Evolutionary conservation across 805 yeast genomes (phyloP), one percentile per base, ranked within the genome.

Genomic region (Sporopachydermia lactativora): DNA sequence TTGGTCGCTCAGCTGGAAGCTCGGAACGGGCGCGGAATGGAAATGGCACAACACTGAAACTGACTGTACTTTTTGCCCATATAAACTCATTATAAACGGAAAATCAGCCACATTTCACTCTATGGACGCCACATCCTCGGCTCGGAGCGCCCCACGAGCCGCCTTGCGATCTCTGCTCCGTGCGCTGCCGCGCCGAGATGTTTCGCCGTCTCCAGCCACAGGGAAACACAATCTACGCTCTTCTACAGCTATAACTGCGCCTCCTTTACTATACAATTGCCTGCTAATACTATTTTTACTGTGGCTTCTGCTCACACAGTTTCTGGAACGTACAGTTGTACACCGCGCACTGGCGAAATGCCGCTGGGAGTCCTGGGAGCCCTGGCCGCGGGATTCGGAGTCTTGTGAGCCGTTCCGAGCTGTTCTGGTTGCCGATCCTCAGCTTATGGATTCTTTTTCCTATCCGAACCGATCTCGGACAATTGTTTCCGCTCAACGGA

Each of bases 351-450:
- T 24, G n/a, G 31, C 31, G n/a, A 24, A n/a, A 24, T 24, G 31
- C 28, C 41, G 43, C n/a, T 47, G 53, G 50, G 11, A 18, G 5
- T 16, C 24, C 11, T 47, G 48, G 47, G 48, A 48, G 36, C 5
- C 17, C 15, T n/a, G 17, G 6, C 15, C 28, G 17, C 17, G 41
- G 11, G 5, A 6, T 36, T n/a, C 17, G n/a, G 19, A 36, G 39
- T 15, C 2, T 3, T 52, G 53, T 2, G 45, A 44, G 1, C 68
- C 73, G 2, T 74, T 73, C 50, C 57, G 73, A 42, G 64, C 81
- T 18, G 72, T 72, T 1, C 46, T 92, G 8, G 66, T 84, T 28
- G 97, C 96, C 0, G 99, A 92, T 54, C 98, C 98, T 0, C 99
- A 92, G 57, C 67, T 92, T 36, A 80, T 92, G 51, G 99, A 92